A percentile compares a stretch with the other conserved stretches of the same genome.
Conservation (phyloP, 225 moss, liverwort and hornwort genomes). For the Climacium dendroides region DNA sequence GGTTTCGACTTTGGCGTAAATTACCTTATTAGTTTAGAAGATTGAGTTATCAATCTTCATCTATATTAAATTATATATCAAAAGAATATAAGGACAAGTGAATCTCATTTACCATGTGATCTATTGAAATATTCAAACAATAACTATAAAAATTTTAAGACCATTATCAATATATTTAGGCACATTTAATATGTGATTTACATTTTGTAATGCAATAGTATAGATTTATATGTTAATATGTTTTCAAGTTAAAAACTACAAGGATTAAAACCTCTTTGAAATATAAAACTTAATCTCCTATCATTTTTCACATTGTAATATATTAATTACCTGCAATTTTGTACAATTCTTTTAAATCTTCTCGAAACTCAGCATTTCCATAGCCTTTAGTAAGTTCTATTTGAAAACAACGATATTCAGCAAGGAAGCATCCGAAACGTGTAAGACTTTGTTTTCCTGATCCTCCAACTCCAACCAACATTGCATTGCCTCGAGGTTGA, state of each 20-base stretch:
- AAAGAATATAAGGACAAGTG: neutral
- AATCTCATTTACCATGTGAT: neutral
- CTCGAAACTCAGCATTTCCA: constrained; percentile 67
- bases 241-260: no score
- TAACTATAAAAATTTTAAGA: no score
- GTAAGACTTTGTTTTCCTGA: constrained; percentile 95
- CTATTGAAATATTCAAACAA: no score
- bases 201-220: neutral
- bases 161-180: neutral
- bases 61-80: neutral
- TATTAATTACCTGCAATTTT: constrained; percentile 43
- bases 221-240: neutral
- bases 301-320: neutral
- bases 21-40: neutral
- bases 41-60: neutral
- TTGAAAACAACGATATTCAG: constrained; percentile 72
- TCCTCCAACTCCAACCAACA: constrained; percentile 90
- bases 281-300: neutral
- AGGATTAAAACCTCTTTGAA: neutral
- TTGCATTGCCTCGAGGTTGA: constrained; percentile 88
- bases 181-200: accelerated
- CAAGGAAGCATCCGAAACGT: constrained; percentile 60
- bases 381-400: constrained; percentile 87
- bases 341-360: constrained; percentile 76
- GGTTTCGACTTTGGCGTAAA: accelerated